Evolutionary conservation across 2,329 filamentous ascomycete species (phyloP), one percentile per base, ranked within the genome.

Genomic region (Pseudovirgaria hyperparasitica): DNA sequence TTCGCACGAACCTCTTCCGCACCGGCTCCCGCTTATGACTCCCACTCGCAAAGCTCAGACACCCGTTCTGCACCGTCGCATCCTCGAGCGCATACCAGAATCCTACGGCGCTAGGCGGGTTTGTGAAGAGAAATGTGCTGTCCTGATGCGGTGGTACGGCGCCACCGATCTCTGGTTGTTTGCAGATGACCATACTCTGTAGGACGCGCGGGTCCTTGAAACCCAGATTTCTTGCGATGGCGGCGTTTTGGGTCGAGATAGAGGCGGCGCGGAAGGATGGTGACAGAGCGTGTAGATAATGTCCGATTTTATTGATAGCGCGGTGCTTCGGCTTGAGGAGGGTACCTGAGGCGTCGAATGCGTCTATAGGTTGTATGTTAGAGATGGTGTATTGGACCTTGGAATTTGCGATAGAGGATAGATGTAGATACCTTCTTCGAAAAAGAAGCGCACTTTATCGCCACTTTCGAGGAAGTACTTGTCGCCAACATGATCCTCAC

Each of bases 1-100:
- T 67, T 34, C 85, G 66, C 31, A 94, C 82, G 46, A 96, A 80
- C 19, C 90, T 64, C 48, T 76, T 70, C 34, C 60, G 59, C 7
- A 96, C 65, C 8, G 74, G 70, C 3, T 77, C 76, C 48, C 76
- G 74, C 43, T 64, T 71, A 48, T 96, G 87, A 39, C 76, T 84
- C 0, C 86, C 87, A 1, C 73, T 76, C 39, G 84, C 68, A 57
- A 96, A 93, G 36, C 77, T 82, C 45, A 98, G 54, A 44, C 86
- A 93, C 2, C 85, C 90, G 52, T 98, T 98, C 50, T 77, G 73
- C 1, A 66, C 61, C 6, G 81, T 87, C 13, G 84, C 82, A 54
- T 96, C 87, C 59, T 98, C 86, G 20, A 98, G 68, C 9, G 90
- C 90, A 54, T 94, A 92, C 90, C 90, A 98, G 60, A 87, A 96